Conservation (phyloP, 345 rosid species). For the Eucalyptus urophylla region DNA sequence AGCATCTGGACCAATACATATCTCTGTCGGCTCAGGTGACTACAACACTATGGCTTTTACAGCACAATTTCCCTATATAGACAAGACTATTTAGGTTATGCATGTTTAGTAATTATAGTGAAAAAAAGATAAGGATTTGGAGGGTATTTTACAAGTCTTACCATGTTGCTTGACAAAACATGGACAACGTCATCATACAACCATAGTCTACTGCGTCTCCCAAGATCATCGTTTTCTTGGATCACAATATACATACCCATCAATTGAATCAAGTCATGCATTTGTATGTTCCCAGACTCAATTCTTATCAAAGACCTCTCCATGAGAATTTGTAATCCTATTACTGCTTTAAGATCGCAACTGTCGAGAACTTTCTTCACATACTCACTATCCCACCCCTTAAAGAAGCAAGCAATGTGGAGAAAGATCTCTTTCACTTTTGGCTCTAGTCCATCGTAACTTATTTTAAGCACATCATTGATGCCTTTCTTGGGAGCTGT, state of each 20-base stretch:
- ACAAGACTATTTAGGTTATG: background rate
- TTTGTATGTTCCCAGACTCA: rapidly evolving
- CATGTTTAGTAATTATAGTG: rapidly evolving
- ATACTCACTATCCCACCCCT: rapidly evolving
- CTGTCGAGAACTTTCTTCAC: rapidly evolving
- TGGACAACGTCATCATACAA: rapidly evolving
- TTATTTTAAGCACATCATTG: background rate
- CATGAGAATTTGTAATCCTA: background rate
- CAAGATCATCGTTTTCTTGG: background rate
- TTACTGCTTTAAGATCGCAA: background rate
- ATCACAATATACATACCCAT: background rate
- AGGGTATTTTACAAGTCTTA: background rate
- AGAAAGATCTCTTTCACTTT: background rate
- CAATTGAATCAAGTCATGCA: background rate
- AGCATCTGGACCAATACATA: background rate
- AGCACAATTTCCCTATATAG: background rate
- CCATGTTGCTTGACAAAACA: background rate
- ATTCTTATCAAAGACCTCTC: background rate
- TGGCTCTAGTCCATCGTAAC: background rate
- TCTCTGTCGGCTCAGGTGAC: rapidly evolving
- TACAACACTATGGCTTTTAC: background rate
- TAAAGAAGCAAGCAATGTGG: background rate
- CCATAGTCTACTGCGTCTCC: background rate
- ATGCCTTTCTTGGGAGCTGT: rapidly evolving
- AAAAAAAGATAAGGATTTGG: background rate